Evolutionary conservation across 2,329 filamentous ascomycete species (phyloP), one percentile per base, ranked within the genome.

Genomic region (Stagonosporopsis rhizophila): DNA sequence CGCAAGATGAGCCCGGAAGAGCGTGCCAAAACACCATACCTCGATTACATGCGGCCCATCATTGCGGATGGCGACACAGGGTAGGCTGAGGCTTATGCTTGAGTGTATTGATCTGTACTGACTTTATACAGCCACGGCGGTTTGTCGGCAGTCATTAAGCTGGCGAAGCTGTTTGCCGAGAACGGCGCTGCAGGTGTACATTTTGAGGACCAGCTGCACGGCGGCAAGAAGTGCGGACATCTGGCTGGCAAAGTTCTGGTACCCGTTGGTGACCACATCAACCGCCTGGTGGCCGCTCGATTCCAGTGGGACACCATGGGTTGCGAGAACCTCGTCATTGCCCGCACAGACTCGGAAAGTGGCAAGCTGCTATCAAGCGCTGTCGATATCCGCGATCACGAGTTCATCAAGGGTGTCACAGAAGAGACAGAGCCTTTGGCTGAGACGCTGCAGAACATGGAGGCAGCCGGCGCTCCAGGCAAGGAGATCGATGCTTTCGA

Each of bases 271-370:
- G 95, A 98, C 75, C 95, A 99, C 80, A 96, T 98, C 82, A 97
- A 96, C 80, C 89, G 95, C 25, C 86, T 99, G 4, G 88, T 92
- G 19, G 93, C 95, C 1, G 88, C 94, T 3, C 88, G 95, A 57
- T 97, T 96, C 80, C 95, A 99, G 73, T 99, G 94, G 94, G 95
- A 99, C 71, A 83, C 97, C 67, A 98, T 99, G 94, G 95, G 94
- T 42, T 88, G 87, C 48, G 95, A 99, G 80, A 98, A 96, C 75
- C 83, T 98, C 4, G 87, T 98, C 38, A 95, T 99, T 72, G 95
- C 95, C 2, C 88, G 95, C 55, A 98, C 95, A 1, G 95, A 99
- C 76, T 96, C 92, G 0, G 95, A 98, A 78, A 96, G 91, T 60
- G 95, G 94, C 41, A 93, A 89, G 74, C 84, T 99, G 20, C 83